Conservation (phyloP, 2,329 filamentous ascomycete species). For the Penicillium paneum region DNA sequence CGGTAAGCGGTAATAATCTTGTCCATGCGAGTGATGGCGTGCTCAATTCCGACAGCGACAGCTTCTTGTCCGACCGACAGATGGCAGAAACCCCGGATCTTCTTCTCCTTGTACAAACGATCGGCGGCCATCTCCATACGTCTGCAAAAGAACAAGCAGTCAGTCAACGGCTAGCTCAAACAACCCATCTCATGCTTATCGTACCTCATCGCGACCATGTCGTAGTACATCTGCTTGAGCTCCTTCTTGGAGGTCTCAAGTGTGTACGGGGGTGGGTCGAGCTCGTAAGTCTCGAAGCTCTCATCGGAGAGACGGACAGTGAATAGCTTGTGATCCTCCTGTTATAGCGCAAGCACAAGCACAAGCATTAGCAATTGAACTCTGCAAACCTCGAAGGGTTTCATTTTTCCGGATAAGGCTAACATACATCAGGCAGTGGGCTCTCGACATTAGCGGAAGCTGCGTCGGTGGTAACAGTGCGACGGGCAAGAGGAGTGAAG, state of each 20-base stretch:
- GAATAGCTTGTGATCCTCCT: conserved; percentile 95
- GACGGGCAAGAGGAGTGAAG: conserved; percentile 52
- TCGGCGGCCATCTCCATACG: conserved; percentile 99
- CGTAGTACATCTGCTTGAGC: conserved; percentile 97
- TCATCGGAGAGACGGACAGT: conserved; percentile 90
- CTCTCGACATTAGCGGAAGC: conserved; percentile 87
- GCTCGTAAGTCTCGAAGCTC: conserved; percentile 99
- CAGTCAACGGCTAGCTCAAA: neutral
- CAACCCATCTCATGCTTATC: conserved; percentile 25
- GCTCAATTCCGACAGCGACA: conserved; percentile 93
- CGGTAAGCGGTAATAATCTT: conserved; percentile 97
- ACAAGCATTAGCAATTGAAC: conserved; percentile 23
- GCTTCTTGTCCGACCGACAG: conserved; percentile 97
- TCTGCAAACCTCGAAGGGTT: conserved; percentile 25
- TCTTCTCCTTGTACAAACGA: conserved; percentile 99
- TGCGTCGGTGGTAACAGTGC: conserved; percentile 91
- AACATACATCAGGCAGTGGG: conserved; percentile 60
- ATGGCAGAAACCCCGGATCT: conserved; percentile 99
- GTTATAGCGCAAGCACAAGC: conserved; percentile 18
- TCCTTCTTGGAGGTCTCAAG: conserved; percentile 94
- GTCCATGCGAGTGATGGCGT: conserved; percentile 86
- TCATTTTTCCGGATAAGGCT: conserved; percentile 37
- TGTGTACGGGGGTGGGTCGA: conserved; percentile 92
- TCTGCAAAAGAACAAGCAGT: conserved; percentile 49
- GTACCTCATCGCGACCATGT: conserved; percentile 94